Percentiles rank a stretch among this genome's conserved stretches.
phyloP scores from a whole-genome alignment of 805 yeast species.

The Candida sphagnicola region DNA sequence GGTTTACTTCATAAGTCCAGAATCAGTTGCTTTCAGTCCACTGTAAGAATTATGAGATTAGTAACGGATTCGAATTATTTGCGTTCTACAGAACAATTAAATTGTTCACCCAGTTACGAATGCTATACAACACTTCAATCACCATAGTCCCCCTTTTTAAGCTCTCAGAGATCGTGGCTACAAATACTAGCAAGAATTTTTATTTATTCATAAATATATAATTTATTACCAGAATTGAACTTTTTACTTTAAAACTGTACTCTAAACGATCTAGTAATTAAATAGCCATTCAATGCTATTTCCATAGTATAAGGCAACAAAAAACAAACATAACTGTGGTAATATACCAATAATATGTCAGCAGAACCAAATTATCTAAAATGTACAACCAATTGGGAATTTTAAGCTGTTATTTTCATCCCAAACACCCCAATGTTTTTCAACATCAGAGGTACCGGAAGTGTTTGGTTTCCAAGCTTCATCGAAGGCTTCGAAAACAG shows the following conservation, averaged over 20 bases:
- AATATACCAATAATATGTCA: not conserved
- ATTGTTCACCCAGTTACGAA: no score
- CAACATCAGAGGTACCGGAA: constrained; percentile 81
- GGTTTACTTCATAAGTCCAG: no score
- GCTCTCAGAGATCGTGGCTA: no score
- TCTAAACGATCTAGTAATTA: not conserved
- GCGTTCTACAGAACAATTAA: no score
- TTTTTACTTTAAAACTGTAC: not conserved
- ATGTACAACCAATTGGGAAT: constrained; percentile 34
- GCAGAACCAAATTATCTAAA: constrained; percentile 5
- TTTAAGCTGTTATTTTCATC: constrained; percentile 43
- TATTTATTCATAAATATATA: not conserved
- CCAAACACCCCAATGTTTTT: constrained; percentile 94
- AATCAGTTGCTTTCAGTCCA: no score
- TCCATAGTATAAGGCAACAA: not conserved
- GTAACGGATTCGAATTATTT: no score
- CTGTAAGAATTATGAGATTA: no score
- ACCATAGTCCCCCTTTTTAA: no score
- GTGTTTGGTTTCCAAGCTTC: constrained; percentile 95
- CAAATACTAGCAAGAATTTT: no score
- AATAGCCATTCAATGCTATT: not conserved
- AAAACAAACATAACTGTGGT: no score
- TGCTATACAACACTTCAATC: no score
- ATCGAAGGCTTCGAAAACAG: constrained; percentile 92
- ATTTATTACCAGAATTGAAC: not conserved